Conservation (phyloP, 2,329 filamentous ascomycete genomes). For the Mycosphaerelloides madeirae region DNA sequence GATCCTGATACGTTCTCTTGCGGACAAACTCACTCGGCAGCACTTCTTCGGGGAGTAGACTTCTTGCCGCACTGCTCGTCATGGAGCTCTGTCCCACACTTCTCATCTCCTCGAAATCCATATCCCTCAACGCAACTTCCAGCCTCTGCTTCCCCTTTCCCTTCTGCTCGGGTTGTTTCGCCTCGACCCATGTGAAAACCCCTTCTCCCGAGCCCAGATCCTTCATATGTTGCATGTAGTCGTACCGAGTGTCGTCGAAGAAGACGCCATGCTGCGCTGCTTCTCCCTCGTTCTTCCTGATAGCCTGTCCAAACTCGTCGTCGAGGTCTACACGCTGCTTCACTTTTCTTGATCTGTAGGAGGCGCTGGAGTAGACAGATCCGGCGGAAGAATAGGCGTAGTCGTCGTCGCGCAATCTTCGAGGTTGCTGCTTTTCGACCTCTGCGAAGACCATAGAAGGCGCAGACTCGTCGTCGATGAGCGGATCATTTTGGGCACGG, state of each 20-base stretch:
- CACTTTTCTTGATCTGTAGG: constrained; percentile 27
- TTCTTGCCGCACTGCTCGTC: constrained; percentile 32
- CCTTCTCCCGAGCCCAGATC: constrained; percentile 65
- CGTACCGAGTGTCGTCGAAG: constrained; percentile 91
- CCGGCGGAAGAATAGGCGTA: constrained; percentile 24
- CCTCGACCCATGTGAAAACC: constrained; percentile 78
- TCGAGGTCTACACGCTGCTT: constrained; percentile 67
- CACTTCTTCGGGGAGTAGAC: constrained; percentile 66
- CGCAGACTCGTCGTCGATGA: constrained; percentile 86
- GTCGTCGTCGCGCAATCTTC: constrained; percentile 22
- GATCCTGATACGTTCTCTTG: constrained; percentile 77
- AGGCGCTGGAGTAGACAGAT: constrained; percentile 33
- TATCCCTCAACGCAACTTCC: constrained; percentile 71
- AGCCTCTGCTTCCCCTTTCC: constrained; percentile 69
- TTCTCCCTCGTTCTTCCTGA: constrained; percentile 90
- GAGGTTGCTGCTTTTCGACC: constrained; percentile 32
- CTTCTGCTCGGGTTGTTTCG: constrained; percentile 49
- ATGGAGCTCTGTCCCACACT: constrained; percentile 42
- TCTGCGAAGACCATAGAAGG: constrained; percentile 88
- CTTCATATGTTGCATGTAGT: constrained; percentile 98
- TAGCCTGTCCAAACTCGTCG: constrained; percentile 61
- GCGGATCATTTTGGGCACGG: constrained; percentile 92
- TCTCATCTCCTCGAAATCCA: constrained; percentile 40
- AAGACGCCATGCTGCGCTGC: constrained; percentile 91
- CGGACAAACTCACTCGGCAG: constrained; percentile 75